Conservation (phyloP, 179 eudicot genomes). For the Silene coronaria region DNA sequence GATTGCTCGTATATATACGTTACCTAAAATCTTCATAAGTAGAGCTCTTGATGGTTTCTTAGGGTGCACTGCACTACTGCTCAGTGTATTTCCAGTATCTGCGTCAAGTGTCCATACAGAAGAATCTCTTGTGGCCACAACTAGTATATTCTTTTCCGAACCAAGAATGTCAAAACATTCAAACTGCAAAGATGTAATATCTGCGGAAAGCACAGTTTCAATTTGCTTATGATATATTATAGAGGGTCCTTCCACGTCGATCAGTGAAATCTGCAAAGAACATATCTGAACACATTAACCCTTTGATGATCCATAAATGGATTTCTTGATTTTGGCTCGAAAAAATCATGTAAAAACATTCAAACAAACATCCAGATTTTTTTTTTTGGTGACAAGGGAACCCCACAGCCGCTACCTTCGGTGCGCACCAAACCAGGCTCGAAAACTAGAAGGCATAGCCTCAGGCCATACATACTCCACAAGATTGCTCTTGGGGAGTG, state of each 20-base stretch:
- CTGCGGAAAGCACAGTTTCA: constrained; percentile 61
- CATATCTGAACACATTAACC: neutral
- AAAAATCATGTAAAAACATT: neutral
- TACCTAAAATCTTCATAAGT: constrained; percentile 76
- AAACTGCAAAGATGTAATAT: constrained; percentile 66
- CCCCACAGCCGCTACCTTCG: too few relatives aligned
- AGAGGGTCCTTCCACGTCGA: constrained; percentile 61
- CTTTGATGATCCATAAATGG: neutral
- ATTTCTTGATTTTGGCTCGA: neutral
- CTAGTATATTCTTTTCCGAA: constrained; percentile 68
- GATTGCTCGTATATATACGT: neutral
- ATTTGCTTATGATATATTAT: constrained; percentile 61
- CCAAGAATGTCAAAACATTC: constrained; percentile 64
- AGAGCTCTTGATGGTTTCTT: constrained; percentile 77
- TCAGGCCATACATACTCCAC: too few relatives aligned
- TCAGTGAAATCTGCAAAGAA: constrained; percentile 56
- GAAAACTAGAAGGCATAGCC: too few relatives aligned
- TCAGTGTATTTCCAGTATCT: constrained; percentile 67
- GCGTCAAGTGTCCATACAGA: constrained; percentile 66
- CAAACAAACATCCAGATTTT: neutral
- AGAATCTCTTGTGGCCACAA: constrained; percentile 79
- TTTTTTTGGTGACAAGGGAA: too few relatives aligned
- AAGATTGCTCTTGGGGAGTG: too few relatives aligned
- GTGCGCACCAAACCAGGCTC: too few relatives aligned
- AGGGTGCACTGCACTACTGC: constrained; percentile 55